Conservation (phyloP, 768 basidiomycete species). For the Collybia mongolica region DNA sequence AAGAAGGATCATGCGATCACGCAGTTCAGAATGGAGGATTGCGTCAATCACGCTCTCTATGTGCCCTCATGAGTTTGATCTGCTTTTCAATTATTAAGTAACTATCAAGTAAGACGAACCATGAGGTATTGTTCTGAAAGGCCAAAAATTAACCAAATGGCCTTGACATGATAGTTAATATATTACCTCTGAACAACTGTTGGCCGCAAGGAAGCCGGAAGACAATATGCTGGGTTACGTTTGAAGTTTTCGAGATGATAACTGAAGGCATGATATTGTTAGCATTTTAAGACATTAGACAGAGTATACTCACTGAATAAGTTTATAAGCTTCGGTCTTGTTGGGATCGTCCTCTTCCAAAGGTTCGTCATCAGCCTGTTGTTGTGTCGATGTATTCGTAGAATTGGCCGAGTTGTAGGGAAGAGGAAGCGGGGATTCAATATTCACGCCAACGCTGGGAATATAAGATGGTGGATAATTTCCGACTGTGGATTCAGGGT, state of each 20-base stretch:
- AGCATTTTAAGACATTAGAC: slow-evolving; percentile 2
- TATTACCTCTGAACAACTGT: slow-evolving; percentile 81
- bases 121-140: slow-evolving; percentile 74
- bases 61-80: slow-evolving; percentile 11
- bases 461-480: slow-evolving; percentile 50
- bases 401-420: slow-evolving; percentile 39
- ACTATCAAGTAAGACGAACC: slow-evolving; percentile 39
- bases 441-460: slow-evolving; percentile 54
- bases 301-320: slow-evolving; percentile 61
- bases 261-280: slow-evolving; percentile 31
- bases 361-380: slow-evolving; percentile 37
- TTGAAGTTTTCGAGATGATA: slow-evolving; percentile 93
- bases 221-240: slow-evolving; percentile 80
- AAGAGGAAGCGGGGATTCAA: slow-evolving; percentile 49
- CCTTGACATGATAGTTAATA: background rate
- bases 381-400: slow-evolving; percentile 27
- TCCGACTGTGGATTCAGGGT: slow-evolving; percentile 34
- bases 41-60: slow-evolving; percentile 90
- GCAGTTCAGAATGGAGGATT: slow-evolving; percentile 84
- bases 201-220: slow-evolving; percentile 85
- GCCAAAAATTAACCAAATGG: slow-evolving; percentile 9
- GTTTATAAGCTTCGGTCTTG: slow-evolving; percentile 76
- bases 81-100: background rate
- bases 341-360: slow-evolving; percentile 71
- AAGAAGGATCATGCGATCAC: slow-evolving; percentile 88